phyloP scores from a whole-genome alignment of 306 rosid species.

The Delonix regia region DNA sequence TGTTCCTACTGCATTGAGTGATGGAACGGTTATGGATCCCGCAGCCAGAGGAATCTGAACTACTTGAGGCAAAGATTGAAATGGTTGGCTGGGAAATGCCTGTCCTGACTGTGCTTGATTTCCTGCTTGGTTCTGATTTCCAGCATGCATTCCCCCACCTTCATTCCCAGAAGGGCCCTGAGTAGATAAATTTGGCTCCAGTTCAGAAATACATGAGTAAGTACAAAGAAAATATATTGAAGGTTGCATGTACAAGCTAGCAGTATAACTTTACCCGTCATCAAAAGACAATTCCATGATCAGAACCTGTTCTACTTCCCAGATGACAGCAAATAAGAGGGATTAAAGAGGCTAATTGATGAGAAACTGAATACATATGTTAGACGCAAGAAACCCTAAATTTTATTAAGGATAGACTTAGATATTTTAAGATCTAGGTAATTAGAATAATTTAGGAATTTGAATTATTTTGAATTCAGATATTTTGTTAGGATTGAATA shows the following conservation, averaged over 20 bases:
- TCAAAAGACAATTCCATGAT: conserved; percentile 19
- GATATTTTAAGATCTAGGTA: too few relatives aligned
- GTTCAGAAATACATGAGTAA: conserved; percentile 25
- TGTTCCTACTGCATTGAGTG: conserved; percentile 63
- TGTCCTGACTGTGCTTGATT: conserved; percentile 73
- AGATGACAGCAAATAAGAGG: conserved; percentile 27
- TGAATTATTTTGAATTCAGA: too few relatives aligned
- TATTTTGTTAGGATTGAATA: too few relatives aligned
- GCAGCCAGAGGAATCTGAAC: conserved; percentile 73
- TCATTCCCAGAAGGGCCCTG: conserved; percentile 68
- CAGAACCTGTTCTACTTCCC: conserved; percentile 14
- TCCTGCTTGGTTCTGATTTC: conserved; percentile 57
- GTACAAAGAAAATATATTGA: conserved; percentile 27
- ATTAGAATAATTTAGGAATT: too few relatives aligned
- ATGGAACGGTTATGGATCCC: conserved; percentile 71
- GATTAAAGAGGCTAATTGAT: background rate
- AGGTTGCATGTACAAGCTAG: background rate
- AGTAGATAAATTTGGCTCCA: conserved; percentile 47
- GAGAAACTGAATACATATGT: too few relatives aligned
- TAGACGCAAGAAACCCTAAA: too few relatives aligned
- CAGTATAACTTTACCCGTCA: conserved; percentile 9
- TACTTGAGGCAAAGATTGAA: conserved; percentile 69
- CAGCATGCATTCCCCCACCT: conserved; percentile 45
- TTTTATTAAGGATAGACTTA: too few relatives aligned
- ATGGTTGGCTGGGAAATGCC: conserved; percentile 62